A percentile compares a stretch with the other conserved stretches of the same genome.
Evolutionary conservation across 169 alveolate species (phyloP).

Genomic region (Cystoisospora suis): DNA sequence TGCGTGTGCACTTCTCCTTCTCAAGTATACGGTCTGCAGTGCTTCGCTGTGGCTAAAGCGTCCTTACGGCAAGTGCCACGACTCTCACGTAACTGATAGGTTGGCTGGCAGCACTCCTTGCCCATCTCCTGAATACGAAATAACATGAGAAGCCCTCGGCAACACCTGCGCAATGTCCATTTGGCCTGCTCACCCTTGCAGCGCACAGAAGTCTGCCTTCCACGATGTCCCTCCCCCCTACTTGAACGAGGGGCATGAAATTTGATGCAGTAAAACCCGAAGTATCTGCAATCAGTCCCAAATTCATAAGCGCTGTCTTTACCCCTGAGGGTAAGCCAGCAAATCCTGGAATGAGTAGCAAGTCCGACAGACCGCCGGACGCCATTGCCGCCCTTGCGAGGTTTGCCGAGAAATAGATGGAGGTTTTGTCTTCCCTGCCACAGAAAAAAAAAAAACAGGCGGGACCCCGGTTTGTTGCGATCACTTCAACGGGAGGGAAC

Average conservation of each 20-base stretch:
- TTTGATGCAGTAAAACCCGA: not conserved
- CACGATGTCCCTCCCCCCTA: not conserved
- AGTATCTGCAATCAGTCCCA: not conserved
- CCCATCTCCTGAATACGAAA: too few relatives aligned
- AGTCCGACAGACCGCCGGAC: not conserved
- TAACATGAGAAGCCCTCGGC: too few relatives aligned
- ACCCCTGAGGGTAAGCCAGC: not conserved
- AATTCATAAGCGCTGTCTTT: not conserved
- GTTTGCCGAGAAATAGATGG: not conserved
- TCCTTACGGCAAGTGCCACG: not conserved
- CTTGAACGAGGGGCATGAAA: not conserved
- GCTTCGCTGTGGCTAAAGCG: not conserved
- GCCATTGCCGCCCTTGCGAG: conserved; percentile 5
- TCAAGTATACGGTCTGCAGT: too few relatives aligned
- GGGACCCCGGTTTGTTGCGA: too few relatives aligned
- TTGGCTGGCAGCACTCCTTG: not conserved
- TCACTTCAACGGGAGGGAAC: too few relatives aligned
- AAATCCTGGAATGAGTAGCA: not conserved
- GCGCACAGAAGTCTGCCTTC: conserved; percentile 16
- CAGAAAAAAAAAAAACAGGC: not conserved
- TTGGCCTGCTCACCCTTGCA: not conserved
- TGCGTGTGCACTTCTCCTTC: too few relatives aligned
- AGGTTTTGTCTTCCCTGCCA: not conserved
- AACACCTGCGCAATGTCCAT: too few relatives aligned
- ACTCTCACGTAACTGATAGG: not conserved